A percentile compares a stretch with the other conserved stretches of the same genome.
These are phyloP conservation scores for Coniosporium apollinis DNA, from an alignment of 495 filamentous ascomycete species.

Conservation along the genomic window DNA sequence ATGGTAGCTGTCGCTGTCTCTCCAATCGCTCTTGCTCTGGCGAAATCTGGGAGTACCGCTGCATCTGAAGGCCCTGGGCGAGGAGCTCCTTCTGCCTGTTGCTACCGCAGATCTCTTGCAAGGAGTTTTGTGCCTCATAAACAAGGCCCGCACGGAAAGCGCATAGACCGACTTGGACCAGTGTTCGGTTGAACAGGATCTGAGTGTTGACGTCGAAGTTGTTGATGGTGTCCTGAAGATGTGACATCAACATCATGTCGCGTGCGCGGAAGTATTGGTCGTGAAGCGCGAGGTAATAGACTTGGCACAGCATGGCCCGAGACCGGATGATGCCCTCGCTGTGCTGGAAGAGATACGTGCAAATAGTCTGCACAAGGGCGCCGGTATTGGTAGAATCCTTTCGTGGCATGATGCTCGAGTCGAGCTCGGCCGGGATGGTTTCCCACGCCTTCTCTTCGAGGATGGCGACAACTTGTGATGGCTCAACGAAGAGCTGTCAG, in stretches of 20 bases:
- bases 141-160: conserved; percentile 93
- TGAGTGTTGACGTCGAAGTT: conserved; percentile 93
- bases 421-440: conserved; percentile 47
- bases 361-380: conserved; percentile 67
- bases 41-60: conserved; percentile 83
- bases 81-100: conserved; percentile 95
- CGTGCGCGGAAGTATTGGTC: conserved; percentile 94
- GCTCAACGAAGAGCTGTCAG: conserved; percentile 28
- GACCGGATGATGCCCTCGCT: conserved; percentile 92
- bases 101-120: conserved; percentile 95
- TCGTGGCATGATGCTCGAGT: conserved; percentile 69
- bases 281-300: conserved; percentile 94
- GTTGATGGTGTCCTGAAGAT: conserved; percentile 86
- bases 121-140: conserved; percentile 90
- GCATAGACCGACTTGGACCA: conserved; percentile 95
- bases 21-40: conserved; percentile 96
- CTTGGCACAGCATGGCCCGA: conserved; percentile 93
- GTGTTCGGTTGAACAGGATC: conserved; percentile 95
- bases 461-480: conserved; percentile 78
- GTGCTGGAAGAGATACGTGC: conserved; percentile 85
- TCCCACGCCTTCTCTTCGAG: conserved; percentile 90
- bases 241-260: conserved; percentile 99
- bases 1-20: conserved; percentile 87
- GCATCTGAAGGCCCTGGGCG: conserved; percentile 94
- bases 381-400: conserved; percentile 42